phyloP scores from a whole-genome alignment of 225 moss, liverwort and hornwort species.

The Pseudisothecium myosuroides region DNA sequence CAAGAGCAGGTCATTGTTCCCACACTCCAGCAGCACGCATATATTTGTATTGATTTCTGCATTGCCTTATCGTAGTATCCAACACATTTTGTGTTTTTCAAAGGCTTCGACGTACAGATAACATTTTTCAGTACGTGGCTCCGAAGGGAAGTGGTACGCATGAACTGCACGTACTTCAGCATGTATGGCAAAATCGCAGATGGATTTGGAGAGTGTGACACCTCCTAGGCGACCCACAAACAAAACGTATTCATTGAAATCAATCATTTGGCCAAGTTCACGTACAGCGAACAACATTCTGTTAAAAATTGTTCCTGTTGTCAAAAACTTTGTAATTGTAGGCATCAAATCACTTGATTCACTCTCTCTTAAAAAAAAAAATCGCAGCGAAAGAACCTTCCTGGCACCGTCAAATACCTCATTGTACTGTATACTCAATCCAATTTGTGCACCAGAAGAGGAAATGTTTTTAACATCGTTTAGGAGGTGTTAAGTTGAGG shows the following conservation, averaged over 20 bases:
- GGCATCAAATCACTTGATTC: background rate
- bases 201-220: background rate
- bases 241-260: background rate
- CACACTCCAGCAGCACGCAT: background rate
- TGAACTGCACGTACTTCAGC: background rate
- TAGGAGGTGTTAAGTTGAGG: background rate
- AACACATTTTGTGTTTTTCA: too few species aligned
- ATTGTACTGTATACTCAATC: background rate
- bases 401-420: background rate
- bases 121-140: background rate
- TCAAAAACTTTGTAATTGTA: background rate
- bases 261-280: background rate
- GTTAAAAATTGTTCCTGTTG: background rate
- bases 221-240: background rate
- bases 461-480: background rate
- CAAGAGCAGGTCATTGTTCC: background rate
- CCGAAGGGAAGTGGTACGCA: background rate
- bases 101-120: too few species aligned
- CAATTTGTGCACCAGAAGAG: background rate
- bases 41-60: background rate
- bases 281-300: background rate
- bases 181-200: background rate
- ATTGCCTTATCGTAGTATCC: too few species aligned
- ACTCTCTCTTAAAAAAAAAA: background rate
- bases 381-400: background rate